These are phyloP conservation scores for Trichoderma virens DNA, from an alignment of 495 filamentous ascomycete species.

Conservation along the genomic window DNA sequence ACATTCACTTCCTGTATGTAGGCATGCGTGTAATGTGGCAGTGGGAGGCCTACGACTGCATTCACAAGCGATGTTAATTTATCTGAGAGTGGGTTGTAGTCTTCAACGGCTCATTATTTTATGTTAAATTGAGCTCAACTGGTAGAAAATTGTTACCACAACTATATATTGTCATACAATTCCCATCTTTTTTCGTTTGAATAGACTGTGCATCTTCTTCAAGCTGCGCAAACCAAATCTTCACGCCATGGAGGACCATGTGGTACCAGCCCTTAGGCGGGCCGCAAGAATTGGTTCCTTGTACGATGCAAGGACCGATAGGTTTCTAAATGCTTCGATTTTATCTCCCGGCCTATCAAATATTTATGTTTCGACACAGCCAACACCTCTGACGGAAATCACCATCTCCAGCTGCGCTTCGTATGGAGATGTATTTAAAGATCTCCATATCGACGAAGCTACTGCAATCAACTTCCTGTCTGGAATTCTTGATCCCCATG, in stretches of 20 bases:
- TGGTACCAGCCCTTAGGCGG: neutral
- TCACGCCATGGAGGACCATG: neutral
- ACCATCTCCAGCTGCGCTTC: neutral
- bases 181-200: too few relatives aligned
- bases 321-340: neutral
- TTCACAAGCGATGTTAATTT: too few relatives aligned
- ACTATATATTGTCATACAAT: too few relatives aligned
- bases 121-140: too few relatives aligned
- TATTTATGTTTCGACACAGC: neutral
- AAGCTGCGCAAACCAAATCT: too few relatives aligned
- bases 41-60: too few relatives aligned
- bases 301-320: neutral
- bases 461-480: neutral
- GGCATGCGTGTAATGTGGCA: too few relatives aligned
- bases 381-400: neutral
- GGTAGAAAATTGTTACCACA: too few relatives aligned
- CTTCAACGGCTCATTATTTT: too few relatives aligned
- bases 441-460: neutral
- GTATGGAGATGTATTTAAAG: neutral
- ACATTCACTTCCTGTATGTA: too few relatives aligned
- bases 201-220: too few relatives aligned
- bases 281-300: neutral
- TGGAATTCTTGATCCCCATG: neutral
- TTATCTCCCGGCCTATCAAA: neutral
- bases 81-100: too few relatives aligned